Base-by-base conservation (phyloP, 352 stramenopile genomes). In the Globisporangium spinosum region DNA sequence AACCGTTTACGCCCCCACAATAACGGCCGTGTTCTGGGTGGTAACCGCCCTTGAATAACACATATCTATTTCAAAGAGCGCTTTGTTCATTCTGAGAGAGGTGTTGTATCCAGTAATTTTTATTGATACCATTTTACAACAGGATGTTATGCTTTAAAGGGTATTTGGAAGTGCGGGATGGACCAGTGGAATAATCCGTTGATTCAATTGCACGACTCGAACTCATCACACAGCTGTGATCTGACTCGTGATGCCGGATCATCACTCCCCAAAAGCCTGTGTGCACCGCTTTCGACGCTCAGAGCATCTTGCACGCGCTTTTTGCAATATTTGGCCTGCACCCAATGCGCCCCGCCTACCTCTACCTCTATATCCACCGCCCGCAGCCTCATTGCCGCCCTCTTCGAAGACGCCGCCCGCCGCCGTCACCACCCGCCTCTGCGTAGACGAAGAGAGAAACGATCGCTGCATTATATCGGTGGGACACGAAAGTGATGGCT, bases 401-500 rank as follows among this genome's bases (percentile, higher is more conserved):
- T 12, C 10, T 20, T 47, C 20, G 40, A 47, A 47, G 40, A 22
- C 4, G 2, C 1, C 40, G 15, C 15, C 40, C 15, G 15, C 40
- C 38, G 13, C 40, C 38, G 4, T 5, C 40, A 15, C 40, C 40
- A 43, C 40, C 29, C 29, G 29, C 29, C 3, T 32, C 40, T 47
- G 40, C 40, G 40, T n/a, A 49, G 40, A 49, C 40, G 40, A n/a
- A 9, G 40, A n/a, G 40, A 9, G 43, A 51, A 51, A 51, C 43
- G 17, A 51, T 51, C 43, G 43, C 43, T 51, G 17, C 40, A 49
- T n/a, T 51, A 51, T 51, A 25, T 22, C n/a, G 49, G 49, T 56
- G 49, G n/a, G 49, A 56, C 49, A 56, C 49, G 49, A 56, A 56
- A 56, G 49, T 27, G 49, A 56, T 56, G 49, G 49, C 49, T 56